Conservation (phyloP, 2,329 filamentous ascomycete species). For the Aspergillus thermomutatus region DNA sequence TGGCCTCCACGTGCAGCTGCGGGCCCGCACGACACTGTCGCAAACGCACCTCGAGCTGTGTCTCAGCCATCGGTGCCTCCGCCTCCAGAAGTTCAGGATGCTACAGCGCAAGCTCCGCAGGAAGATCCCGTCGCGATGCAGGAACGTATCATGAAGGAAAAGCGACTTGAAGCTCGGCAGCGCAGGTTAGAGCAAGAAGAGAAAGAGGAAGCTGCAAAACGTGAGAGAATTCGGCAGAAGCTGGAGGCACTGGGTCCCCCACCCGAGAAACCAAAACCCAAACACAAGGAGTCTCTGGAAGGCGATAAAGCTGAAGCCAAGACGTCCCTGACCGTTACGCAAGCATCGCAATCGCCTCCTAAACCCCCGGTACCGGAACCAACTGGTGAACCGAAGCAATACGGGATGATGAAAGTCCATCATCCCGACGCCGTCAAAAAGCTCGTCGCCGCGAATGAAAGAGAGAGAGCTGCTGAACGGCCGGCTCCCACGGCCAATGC, state of each 20-base stretch:
- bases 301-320: constrained; percentile 22
- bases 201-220: constrained; percentile 55
- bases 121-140: constrained; percentile 51
- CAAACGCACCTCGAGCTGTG: constrained; percentile 16
- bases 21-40: constrained; percentile 27
- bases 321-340: constrained; percentile 21
- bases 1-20: constrained; percentile 28
- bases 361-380: constrained; percentile 58
- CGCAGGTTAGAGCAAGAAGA: constrained; percentile 53
- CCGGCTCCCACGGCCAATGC: constrained; percentile 17
- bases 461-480: constrained; percentile 35
- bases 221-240: constrained; percentile 56
- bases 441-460: constrained; percentile 35
- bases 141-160: constrained; percentile 60
- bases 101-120: constrained; percentile 18
- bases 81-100: constrained; percentile 16
- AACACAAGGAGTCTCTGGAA: constrained; percentile 26
- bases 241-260: constrained; percentile 52
- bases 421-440: constrained; percentile 53
- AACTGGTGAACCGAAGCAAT: constrained; percentile 56
- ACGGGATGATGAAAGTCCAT: constrained; percentile 62
- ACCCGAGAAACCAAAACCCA: constrained; percentile 34
- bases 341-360: constrained; percentile 50
- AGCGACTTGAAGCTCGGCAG: constrained; percentile 54
- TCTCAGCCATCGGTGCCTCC: constrained; percentile 15